Evolutionary conservation across 441 rosid genomes (phyloP).

Genomic region (Omphalea diandra): DNA sequence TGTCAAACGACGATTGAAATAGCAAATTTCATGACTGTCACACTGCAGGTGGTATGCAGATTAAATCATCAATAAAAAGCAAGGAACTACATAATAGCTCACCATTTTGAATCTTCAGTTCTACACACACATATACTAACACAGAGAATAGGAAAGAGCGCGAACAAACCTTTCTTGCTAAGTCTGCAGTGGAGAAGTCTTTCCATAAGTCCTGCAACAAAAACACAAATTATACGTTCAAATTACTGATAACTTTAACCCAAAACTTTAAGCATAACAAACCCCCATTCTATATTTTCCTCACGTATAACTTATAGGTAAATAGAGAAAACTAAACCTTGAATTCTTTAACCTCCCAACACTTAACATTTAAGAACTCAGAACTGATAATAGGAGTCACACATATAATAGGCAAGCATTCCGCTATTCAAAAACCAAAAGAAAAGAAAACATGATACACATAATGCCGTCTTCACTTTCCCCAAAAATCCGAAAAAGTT

Average conservation of each 20-base stretch:
- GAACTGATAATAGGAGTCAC: not conserved
- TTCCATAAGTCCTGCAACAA: constrained; percentile 58
- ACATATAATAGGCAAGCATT: not conserved
- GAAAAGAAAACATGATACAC: not conserved
- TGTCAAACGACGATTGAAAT: not conserved
- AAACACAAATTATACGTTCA: not conserved
- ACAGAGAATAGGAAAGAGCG: not conserved
- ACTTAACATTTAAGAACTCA: no score
- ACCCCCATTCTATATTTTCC: no score
- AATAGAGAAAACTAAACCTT: not conserved
- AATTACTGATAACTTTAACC: not conserved
- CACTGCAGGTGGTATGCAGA: no score
- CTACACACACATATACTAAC: not conserved
- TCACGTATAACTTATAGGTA: no score
- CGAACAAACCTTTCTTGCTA: constrained; percentile 56
- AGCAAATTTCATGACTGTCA: not conserved
- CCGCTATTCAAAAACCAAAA: not conserved
- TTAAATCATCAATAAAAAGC: not conserved
- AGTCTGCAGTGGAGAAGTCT: constrained; percentile 54
- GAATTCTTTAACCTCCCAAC: not conserved
- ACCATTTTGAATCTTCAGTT: not conserved
- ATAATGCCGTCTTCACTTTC: not conserved
- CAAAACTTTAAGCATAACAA: not conserved
- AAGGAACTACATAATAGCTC: not conserved
- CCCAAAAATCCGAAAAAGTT: not conserved